These are phyloP conservation scores for Alliaria petiolata DNA, from an alignment of 345 rosid species.

Conservation along the genomic window DNA sequence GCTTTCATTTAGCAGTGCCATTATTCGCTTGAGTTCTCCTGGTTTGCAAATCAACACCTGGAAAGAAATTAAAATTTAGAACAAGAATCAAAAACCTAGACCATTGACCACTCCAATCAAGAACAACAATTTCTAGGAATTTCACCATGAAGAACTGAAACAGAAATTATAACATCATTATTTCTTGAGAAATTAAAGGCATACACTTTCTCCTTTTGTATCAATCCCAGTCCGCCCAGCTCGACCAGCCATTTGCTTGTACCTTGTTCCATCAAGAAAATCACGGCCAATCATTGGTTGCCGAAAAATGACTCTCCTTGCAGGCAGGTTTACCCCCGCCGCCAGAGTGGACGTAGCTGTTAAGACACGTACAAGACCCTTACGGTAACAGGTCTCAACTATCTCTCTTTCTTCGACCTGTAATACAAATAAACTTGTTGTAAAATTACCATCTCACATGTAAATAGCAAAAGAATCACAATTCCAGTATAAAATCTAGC, in stretches of 20 bases:
- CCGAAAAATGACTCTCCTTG: slow-evolving; percentile 96
- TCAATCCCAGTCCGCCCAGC: slow-evolving; percentile 99
- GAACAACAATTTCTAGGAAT: neutral
- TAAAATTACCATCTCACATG: slow-evolving; percentile 15
- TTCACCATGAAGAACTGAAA: slow-evolving; percentile 2
- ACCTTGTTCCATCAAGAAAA: slow-evolving; percentile 96
- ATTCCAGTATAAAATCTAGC: neutral
- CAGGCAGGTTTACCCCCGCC: slow-evolving; percentile 97
- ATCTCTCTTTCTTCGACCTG: slow-evolving; percentile 98
- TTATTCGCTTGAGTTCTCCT: slow-evolving; percentile 79
- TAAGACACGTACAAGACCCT: slow-evolving; percentile 81
- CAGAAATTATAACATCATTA: neutral
- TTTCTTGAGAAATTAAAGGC: slow-evolving; percentile 20
- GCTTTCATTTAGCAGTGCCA: slow-evolving; percentile 71
- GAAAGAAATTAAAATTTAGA: slow-evolving; percentile 10
- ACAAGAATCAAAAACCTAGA: slow-evolving; percentile 16
- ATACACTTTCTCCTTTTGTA: slow-evolving; percentile 96
- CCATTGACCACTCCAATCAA: slow-evolving; percentile 5
- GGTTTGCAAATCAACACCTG: slow-evolving; percentile 89
- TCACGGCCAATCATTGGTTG: slow-evolving; percentile 96
- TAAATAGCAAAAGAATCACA: slow-evolving; percentile 4
- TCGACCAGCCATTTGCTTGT: slow-evolving; percentile 98
- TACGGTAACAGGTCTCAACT: slow-evolving; percentile 87
- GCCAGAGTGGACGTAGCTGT: slow-evolving; percentile 99
- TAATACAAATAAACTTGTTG: slow-evolving; percentile 15